phyloP scores from a whole-genome alignment of 1,284 basidiomycete genomes.

The Leccinum subfulvum region DNA sequence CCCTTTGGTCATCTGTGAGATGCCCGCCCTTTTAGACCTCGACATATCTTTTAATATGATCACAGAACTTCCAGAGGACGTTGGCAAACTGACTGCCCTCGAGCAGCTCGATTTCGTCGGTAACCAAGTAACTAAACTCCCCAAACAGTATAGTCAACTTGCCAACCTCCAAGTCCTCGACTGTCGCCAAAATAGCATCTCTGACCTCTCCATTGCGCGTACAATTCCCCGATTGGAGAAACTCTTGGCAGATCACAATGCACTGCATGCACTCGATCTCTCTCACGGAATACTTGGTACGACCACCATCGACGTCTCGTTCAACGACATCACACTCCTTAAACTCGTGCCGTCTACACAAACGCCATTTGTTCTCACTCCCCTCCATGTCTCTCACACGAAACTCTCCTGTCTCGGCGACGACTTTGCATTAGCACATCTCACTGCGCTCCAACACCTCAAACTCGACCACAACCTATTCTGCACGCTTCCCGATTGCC shows the following conservation, averaged over 20 bases:
- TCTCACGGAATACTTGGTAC: conserved; percentile 62
- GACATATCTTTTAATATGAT: conserved; percentile 97
- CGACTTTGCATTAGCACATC: conserved; percentile 67
- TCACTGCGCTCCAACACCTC: conserved; percentile 72
- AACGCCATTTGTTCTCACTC: conserved; percentile 66
- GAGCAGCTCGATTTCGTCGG: conserved; percentile 85
- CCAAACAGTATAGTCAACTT: conserved; percentile 64
- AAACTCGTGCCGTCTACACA: conserved; percentile 62
- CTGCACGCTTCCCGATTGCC: conserved; percentile 77
- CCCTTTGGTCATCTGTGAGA: conserved; percentile 75
- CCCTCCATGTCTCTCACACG: conserved; percentile 86
- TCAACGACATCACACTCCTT: conserved; percentile 87
- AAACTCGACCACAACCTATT: conserved; percentile 88
- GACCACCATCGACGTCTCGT: conserved; percentile 61
- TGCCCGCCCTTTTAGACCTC: conserved; percentile 77
- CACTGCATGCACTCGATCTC: conserved; percentile 76
- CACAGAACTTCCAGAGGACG: conserved; percentile 75
- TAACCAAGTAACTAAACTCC: conserved; percentile 77
- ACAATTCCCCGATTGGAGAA: conserved; percentile 66
- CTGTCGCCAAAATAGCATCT: conserved; percentile 80
- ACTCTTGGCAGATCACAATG: conserved; percentile 80
- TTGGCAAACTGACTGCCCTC: conserved; percentile 70
- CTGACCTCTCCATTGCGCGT: conserved; percentile 70
- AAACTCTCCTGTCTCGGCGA: conserved; percentile 82
- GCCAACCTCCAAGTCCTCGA: conserved; percentile 72